phyloP scores from a whole-genome alignment of 1,284 basidiomycete genomes.

The Ceratobasidium sp. region DNA sequence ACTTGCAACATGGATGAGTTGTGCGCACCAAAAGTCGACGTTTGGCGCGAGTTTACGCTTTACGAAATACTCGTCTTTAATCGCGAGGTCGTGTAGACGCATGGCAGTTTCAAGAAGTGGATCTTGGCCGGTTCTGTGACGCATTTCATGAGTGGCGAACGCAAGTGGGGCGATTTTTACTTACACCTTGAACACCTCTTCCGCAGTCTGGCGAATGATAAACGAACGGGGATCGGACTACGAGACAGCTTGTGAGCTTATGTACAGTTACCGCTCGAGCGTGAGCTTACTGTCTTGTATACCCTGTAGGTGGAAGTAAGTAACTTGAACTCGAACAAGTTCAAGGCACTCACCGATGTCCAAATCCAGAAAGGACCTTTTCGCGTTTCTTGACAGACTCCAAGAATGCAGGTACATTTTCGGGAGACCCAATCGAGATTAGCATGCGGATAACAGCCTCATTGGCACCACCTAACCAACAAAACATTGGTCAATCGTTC shows the following conservation, averaged over 20 bases:
- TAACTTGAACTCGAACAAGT: neutral
- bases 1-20: neutral
- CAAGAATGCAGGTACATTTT: slow-evolving; percentile 85
- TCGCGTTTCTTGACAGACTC: slow-evolving; percentile 87
- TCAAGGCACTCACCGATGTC: slow-evolving; percentile 71
- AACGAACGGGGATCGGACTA: slow-evolving; percentile 88
- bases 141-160: neutral
- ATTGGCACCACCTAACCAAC: slow-evolving; percentile 76
- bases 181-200: slow-evolving; percentile 87
- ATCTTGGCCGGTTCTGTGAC: slow-evolving; percentile 78
- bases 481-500: neutral
- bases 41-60: slow-evolving; percentile 80
- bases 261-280: neutral
- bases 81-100: slow-evolving; percentile 85
- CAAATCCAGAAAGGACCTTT: slow-evolving; percentile 87
- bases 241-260: neutral
- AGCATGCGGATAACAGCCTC: slow-evolving; percentile 93
- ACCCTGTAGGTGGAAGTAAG: slow-evolving; percentile 60
- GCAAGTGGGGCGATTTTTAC: slow-evolving; percentile 49
- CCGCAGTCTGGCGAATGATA: slow-evolving; percentile 87
- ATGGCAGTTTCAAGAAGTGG: slow-evolving; percentile 87
- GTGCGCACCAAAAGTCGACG: slow-evolving; percentile 61
- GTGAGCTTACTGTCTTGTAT: slow-evolving; percentile 75
- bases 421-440: slow-evolving; percentile 79
- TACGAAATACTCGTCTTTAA: slow-evolving; percentile 89